Conservation (phyloP, 176 grass and related monocot species). For the Hordeum marinum region DNA sequence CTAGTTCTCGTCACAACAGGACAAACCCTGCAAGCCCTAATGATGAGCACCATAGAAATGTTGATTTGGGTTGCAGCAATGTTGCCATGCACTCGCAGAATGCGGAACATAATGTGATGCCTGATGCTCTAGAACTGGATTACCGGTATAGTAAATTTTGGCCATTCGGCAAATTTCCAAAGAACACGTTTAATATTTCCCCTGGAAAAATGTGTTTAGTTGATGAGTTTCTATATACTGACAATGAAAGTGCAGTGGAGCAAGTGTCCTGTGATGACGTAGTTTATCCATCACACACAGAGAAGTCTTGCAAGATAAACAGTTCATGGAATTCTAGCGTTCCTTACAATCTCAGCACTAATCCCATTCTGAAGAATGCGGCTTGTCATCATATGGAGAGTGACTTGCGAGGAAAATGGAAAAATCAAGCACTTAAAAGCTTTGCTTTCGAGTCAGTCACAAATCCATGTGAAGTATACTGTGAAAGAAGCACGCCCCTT, state of each 20-base stretch:
- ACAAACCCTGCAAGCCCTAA: slow-evolving; percentile 26
- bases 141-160: slow-evolving; percentile 47
- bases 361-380: slow-evolving; percentile 64
- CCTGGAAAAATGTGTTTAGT: background rate
- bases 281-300: slow-evolving; percentile 20
- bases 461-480: slow-evolving; percentile 69
- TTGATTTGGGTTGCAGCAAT: slow-evolving; percentile 13
- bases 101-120: slow-evolving; percentile 24
- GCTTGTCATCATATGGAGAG: slow-evolving; percentile 21
- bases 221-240: slow-evolving; percentile 12
- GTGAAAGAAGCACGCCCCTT: slow-evolving; percentile 21
- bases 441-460: slow-evolving; percentile 75
- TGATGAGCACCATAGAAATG: slow-evolving; percentile 27
- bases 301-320: slow-evolving; percentile 29
- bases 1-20: slow-evolving; percentile 25
- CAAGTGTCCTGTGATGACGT: slow-evolving; percentile 36
- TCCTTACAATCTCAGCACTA: slow-evolving; percentile 63
- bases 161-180: slow-evolving; percentile 41
- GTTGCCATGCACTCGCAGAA: slow-evolving; percentile 17
- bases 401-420: slow-evolving; percentile 34
- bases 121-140: slow-evolving; percentile 32
- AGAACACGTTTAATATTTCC: slow-evolving; percentile 37
- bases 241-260: slow-evolving; percentile 24
- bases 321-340: slow-evolving; percentile 32
- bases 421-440: slow-evolving; percentile 34